phyloP scores from a whole-genome alignment of 192 early-diverging fungal genomes.

The Obelidium mucronatum region DNA sequence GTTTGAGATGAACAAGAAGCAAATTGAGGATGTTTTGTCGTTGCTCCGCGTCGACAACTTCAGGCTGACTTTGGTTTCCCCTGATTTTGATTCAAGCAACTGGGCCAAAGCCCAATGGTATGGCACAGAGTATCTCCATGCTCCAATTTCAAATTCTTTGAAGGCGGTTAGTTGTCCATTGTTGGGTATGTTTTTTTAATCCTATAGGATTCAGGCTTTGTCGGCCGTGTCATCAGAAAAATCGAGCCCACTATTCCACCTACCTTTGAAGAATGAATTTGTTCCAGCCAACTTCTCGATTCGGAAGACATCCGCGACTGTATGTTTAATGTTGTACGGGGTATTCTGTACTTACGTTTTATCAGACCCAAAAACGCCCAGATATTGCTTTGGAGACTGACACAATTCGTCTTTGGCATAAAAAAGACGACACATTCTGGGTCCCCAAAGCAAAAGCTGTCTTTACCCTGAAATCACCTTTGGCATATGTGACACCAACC shows the following conservation, averaged over 20 bases:
- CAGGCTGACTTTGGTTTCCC: constrained; percentile 44
- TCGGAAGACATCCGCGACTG: constrained; percentile 11
- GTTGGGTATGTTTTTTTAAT: constrained; percentile 81
- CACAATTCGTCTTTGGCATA: constrained; percentile 84
- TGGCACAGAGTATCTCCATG: constrained; percentile 77
- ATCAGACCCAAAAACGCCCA: constrained; percentile 47
- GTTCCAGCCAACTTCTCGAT: constrained; percentile 85
- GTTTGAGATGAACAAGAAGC: constrained; percentile 68
- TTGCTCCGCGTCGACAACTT: constrained; percentile 71
- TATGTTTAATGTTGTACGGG: too few relatives aligned
- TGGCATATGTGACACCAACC: constrained; percentile 76
- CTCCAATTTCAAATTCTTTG: constrained; percentile 63
- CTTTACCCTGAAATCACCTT: constrained; percentile 68
- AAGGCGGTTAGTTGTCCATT: constrained; percentile 64
- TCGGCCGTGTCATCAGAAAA: constrained; percentile 22
- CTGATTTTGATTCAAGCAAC: constrained; percentile 47
- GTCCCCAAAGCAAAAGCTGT: constrained; percentile 86
- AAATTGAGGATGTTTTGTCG: constrained; percentile 68
- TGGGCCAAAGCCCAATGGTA: constrained; percentile 79
- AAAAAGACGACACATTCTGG: constrained; percentile 93
- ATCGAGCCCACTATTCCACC: constrained; percentile 63
- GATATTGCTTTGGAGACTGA: constrained; percentile 66
- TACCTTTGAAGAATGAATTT: constrained; percentile 83
- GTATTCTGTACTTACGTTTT: background rate
- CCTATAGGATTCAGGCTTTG: background rate